These are phyloP conservation scores for Coccomyxa sp. DNA, from an alignment of 139 green algal species.

Conservation along the genomic window DNA sequence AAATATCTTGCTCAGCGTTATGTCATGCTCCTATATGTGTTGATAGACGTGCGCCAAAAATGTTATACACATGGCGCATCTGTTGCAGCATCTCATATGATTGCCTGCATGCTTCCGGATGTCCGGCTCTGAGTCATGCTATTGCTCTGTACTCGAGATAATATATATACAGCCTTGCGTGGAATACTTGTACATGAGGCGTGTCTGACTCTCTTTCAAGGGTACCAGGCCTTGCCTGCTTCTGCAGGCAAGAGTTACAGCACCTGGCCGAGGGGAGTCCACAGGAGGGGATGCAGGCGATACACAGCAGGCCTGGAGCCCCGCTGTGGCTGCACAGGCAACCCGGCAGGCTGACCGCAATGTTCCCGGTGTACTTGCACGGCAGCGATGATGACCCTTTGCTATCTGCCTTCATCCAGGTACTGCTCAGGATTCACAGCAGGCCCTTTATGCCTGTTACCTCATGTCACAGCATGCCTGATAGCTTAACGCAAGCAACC, in stretches of 20 bases:
- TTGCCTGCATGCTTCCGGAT: neutral
- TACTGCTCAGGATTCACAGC: neutral
- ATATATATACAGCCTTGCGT: neutral
- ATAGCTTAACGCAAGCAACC: neutral
- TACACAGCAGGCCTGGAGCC: neutral
- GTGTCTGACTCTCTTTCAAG: neutral
- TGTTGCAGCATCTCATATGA: neutral
- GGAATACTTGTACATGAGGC: neutral
- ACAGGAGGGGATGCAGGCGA: neutral
- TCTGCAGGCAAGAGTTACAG: neutral
- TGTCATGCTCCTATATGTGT: neutral
- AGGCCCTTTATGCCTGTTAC: neutral
- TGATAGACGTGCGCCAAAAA: neutral
- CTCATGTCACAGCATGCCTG: neutral
- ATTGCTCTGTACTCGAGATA: neutral
- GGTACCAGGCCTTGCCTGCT: no score
- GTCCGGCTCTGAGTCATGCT: neutral
- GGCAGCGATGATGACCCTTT: neutral
- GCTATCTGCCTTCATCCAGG: neutral
- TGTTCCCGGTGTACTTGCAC: neutral
- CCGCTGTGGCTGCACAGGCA: neutral
- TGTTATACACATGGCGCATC: neutral
- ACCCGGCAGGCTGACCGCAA: neutral
- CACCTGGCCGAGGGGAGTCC: neutral
- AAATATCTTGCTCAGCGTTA: neutral